A percentile compares a stretch with the other conserved stretches of the same genome.
Conservation (phyloP, 495 filamentous ascomycete species). For the Emericellopsis terricola region DNA sequence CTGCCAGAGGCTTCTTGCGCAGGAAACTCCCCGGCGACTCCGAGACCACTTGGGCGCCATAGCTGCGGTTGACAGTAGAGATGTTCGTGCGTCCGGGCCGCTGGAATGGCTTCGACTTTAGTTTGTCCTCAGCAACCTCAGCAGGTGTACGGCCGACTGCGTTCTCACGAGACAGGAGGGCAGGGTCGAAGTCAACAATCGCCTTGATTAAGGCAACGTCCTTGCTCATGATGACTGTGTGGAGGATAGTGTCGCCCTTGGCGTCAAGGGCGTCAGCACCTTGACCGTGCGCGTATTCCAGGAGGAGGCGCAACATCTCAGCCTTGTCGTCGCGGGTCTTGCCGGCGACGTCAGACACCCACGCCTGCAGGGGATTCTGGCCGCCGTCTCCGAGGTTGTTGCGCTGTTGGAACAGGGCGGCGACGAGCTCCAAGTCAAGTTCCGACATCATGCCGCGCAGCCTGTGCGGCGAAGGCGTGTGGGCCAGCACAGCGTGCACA, state of each 20-base stretch:
- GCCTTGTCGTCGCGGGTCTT: slow-evolving; percentile 3
- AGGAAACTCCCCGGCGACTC: not conserved
- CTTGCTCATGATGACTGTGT: slow-evolving; percentile 29
- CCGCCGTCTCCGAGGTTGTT: slow-evolving; percentile 15
- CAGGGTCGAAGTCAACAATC: slow-evolving; percentile 36
- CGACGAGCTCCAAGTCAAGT: slow-evolving; percentile 28
- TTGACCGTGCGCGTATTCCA: slow-evolving; percentile 29
- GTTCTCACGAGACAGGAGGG: slow-evolving; percentile 47
- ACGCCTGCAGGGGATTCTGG: slow-evolving; percentile 21
- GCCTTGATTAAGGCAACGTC: slow-evolving; percentile 17
- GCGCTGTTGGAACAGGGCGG: slow-evolving; percentile 19
- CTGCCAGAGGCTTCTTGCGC: not conserved
- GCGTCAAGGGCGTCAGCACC: slow-evolving; percentile 46
- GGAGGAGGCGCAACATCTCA: slow-evolving; percentile 20
- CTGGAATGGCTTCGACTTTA: slow-evolving; percentile 16
- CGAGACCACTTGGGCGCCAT: no score
- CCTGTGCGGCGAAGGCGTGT: slow-evolving; percentile 8
- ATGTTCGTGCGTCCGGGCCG: slow-evolving; percentile 1
- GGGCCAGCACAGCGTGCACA: slow-evolving; percentile 32
- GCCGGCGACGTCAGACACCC: slow-evolving; percentile 6
- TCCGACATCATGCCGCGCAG: slow-evolving; percentile 29
- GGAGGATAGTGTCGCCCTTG: slow-evolving; percentile 46
- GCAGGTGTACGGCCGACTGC: slow-evolving; percentile 48
- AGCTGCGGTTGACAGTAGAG: not conserved
- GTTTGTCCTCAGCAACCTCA: slow-evolving; percentile 41